phyloP scores from a whole-genome alignment of 495 filamentous ascomycete species.

The Tuber calosporum region DNA sequence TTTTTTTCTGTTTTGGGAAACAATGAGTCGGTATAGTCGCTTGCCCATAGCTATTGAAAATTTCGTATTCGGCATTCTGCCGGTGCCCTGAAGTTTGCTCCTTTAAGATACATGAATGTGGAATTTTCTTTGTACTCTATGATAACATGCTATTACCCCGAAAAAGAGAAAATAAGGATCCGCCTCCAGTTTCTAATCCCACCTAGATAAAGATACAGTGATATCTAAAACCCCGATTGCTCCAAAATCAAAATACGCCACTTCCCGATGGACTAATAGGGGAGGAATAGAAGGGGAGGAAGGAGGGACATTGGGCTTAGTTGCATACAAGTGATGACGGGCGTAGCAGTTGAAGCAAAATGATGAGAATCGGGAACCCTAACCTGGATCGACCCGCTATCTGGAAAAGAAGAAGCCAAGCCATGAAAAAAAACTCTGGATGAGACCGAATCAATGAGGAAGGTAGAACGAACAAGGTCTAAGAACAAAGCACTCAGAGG shows the following conservation, averaged over 20 bases:
- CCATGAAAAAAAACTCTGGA: background rate
- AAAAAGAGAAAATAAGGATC: background rate
- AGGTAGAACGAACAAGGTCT: background rate
- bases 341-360: background rate
- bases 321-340: background rate
- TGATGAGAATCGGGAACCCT: background rate
- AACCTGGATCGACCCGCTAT: background rate
- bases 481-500: background rate
- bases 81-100: background rate
- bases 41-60: background rate
- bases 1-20: background rate
- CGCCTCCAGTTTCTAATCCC: background rate
- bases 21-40: background rate
- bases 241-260: background rate
- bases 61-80: background rate
- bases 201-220: constrained; percentile 2
- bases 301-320: background rate
- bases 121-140: background rate
- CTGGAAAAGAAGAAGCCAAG: background rate
- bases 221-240: background rate
- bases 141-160: background rate
- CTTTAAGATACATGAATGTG: background rate
- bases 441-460: background rate
- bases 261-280: background rate
- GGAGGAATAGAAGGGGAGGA: background rate